Conservation (phyloP, 78 protist species). For the Planoprotostelium fungivorum region DNA sequence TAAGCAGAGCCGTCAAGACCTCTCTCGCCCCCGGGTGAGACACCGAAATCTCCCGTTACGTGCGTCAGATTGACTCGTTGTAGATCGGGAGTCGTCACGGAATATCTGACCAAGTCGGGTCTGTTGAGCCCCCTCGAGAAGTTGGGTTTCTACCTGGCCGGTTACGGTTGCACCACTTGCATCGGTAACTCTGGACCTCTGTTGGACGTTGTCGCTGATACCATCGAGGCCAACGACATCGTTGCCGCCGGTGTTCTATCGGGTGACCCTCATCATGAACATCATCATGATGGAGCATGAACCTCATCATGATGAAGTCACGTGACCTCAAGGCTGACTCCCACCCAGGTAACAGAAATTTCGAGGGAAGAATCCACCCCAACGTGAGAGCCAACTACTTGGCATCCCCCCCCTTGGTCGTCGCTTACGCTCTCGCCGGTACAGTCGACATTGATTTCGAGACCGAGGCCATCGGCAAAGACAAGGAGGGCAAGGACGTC, state of each 20-base stretch:
- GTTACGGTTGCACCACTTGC: constrained; percentile 90
- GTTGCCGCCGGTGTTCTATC: constrained; percentile 80
- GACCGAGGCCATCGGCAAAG: constrained; percentile 52
- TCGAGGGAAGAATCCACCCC: constrained; percentile 84
- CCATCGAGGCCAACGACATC: constrained; percentile 60
- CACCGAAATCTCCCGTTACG: too few species aligned
- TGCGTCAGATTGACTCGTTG: neutral
- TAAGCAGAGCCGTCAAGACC: constrained; percentile 72
- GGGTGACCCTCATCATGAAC: too few species aligned
- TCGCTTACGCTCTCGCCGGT: constrained; percentile 90
- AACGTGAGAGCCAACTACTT: constrained; percentile 77
- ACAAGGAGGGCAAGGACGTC: constrained; percentile 54
- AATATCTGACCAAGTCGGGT: constrained; percentile 67
- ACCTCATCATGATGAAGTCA: neutral
- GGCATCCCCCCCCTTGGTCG: constrained; percentile 86
- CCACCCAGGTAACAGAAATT: constrained; percentile 86
- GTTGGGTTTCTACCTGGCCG: constrained; percentile 74
- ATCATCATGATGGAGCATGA: too few species aligned
- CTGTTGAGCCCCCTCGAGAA: constrained; percentile 45
- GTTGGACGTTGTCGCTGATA: constrained; percentile 50
- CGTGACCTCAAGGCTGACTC: neutral
- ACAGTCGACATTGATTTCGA: constrained; percentile 74
- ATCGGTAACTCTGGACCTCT: constrained; percentile 81
- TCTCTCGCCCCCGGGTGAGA: constrained; percentile 83
- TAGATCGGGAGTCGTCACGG: constrained; percentile 68